A percentile compares a stretch with the other conserved stretches of the same genome.
phyloP scores from a whole-genome alignment of 495 filamentous ascomycete genomes.

The Aspergillus asperescens region DNA sequence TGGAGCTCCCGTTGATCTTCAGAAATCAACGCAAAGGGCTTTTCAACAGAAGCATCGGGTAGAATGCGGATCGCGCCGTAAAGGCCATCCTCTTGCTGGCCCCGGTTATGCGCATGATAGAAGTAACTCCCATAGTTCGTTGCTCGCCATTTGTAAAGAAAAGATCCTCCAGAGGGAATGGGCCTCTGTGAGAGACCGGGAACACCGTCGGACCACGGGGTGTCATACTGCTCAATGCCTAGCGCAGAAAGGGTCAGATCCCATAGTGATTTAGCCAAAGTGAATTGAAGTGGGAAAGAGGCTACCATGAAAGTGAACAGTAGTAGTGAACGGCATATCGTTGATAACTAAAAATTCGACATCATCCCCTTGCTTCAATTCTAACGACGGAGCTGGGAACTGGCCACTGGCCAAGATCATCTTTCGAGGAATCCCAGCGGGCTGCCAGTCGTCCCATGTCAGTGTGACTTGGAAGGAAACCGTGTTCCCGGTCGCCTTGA shows the following conservation, averaged over 20 bases:
- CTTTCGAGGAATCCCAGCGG: conserved; percentile 25
- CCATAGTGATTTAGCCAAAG: background rate
- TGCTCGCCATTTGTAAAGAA: conserved; percentile 46
- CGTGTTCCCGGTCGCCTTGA: conserved; percentile 6
- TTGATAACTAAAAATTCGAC: conserved; percentile 55
- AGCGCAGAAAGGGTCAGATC: background rate
- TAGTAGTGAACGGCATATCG: conserved; percentile 42
- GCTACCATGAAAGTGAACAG: conserved; percentile 47
- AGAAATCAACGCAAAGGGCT: conserved; percentile 45
- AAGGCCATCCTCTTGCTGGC: conserved; percentile 49
- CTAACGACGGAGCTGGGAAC: conserved; percentile 51
- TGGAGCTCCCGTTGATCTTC: conserved; percentile 29
- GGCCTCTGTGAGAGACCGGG: conserved; percentile 43
- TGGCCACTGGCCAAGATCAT: conserved; percentile 54
- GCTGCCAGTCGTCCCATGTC: conserved; percentile 17
- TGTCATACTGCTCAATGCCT: conserved; percentile 22
- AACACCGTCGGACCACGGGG: conserved; percentile 51
- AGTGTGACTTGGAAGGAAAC: conserved; percentile 17
- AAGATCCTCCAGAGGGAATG: conserved; percentile 42
- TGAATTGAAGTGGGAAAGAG: background rate
- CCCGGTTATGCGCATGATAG: conserved; percentile 49
- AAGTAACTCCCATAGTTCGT: conserved; percentile 47
- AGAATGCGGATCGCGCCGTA: conserved; percentile 20
- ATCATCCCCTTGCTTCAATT: conserved; percentile 50
- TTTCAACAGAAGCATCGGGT: conserved; percentile 13